Base-by-base conservation (phyloP, 129 eudicot species). In the Artemisia tridentata region DNA sequence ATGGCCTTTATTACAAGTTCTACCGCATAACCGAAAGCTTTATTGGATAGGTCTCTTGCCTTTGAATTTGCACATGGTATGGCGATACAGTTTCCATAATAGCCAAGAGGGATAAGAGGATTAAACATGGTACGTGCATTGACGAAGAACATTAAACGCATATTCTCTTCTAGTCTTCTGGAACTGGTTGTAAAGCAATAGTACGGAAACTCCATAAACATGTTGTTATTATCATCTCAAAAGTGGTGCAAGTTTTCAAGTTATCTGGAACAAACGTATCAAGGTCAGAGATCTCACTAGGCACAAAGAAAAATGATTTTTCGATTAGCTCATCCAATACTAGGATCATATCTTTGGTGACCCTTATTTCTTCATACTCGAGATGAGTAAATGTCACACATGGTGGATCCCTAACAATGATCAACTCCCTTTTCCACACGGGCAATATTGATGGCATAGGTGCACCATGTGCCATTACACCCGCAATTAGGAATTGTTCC, bases 281-380 rank as follows among this genome's bases (percentile, higher is more conserved):
- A 19, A 88, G 65, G 25, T 82, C 79, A 11, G 71, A 18, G 11
- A 89, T 7, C 59, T 89, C 88, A 0, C 17, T 2, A 7, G 88
- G 79, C 10, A 91, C 96, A 59, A 88, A 88, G 76, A 88, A 83
- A 76, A 88, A 88, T 12, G 86, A 76, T 20, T 51, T 66, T 18
- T 85, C 86, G 16, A 53, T 71, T 88, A 85, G 83, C 71, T 83
- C 82, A 45, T 72, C 81, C 5, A 65, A 63, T 1, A 81, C 71
- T 54, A 80, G 59, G 17, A 68, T 69, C 2, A 71, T 76, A 6
- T 86, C 80, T 12, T 80, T 82, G 7, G 73, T 80, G 67, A 78
- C 84, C 3, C 50, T 55, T 0, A 85, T 81, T 31, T 38, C 69
- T 11, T 77, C 84, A 43, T 80, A n/a, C 74, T 83, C 91, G 16